These are phyloP conservation scores for Aspergillus heteromorphus DNA, from an alignment of 495 filamentous ascomycete species.

Conservation along the genomic window DNA sequence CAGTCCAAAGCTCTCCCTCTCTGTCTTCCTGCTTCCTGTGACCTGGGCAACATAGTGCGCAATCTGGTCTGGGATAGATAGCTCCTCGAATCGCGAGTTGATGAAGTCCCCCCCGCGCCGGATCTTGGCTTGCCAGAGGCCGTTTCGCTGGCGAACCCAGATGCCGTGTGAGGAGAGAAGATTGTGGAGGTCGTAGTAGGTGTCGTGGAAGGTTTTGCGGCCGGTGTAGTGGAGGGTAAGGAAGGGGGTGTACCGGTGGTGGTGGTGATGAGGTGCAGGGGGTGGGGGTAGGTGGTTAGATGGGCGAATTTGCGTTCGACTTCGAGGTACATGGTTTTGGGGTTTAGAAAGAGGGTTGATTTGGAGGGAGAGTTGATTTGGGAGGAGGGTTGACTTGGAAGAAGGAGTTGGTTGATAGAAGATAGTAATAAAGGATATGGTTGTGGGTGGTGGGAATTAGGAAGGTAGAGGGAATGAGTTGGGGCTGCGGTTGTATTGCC, in stretches of 20 bases:
- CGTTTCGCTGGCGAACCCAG: constrained; percentile 2
- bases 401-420: no score
- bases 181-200: constrained; percentile 4
- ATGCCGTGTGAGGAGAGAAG: constrained; percentile 1
- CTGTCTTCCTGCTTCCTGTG: background rate
- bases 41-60: background rate
- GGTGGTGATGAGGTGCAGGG: background rate
- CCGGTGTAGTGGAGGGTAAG: background rate
- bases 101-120: constrained; percentile 1
- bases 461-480: no score
- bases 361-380: no score
- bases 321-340: constrained; percentile 1
- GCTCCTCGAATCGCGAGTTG: constrained; percentile 7
- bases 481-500: no score
- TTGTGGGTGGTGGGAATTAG: no score
- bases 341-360: no score
- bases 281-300: background rate
- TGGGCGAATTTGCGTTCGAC: constrained; percentile 7
- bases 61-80: background rate
- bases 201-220: constrained; percentile 4
- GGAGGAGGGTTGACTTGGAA: no score
- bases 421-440: no score
- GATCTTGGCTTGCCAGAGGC: constrained; percentile 8
- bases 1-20: background rate
- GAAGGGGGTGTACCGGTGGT: constrained; percentile 6